Percentiles rank a stretch among this genome's conserved stretches.
phyloP scores from a whole-genome alignment of 2,329 filamentous ascomycete species.

The Lachnum nothofagi region DNA sequence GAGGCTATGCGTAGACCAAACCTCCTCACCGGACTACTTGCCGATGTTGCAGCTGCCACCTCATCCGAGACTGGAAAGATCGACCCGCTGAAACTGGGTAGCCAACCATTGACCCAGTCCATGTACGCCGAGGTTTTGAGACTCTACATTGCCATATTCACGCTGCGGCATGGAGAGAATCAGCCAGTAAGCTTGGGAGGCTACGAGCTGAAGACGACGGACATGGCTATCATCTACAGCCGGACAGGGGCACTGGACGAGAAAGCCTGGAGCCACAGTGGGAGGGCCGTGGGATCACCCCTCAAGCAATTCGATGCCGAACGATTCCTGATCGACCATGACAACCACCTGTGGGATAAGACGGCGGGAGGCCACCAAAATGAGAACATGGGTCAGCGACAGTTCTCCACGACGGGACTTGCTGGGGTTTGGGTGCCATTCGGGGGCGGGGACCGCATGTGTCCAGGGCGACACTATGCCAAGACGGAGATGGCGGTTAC shows the following conservation, averaged over 20 bases:
- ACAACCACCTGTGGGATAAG: too few relatives aligned
- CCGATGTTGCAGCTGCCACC: too few relatives aligned
- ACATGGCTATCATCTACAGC: background rate
- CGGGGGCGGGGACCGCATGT: background rate
- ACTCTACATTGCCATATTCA: background rate
- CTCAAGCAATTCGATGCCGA: background rate
- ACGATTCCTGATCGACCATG: background rate
- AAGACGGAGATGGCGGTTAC: background rate
- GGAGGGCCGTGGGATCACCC: background rate
- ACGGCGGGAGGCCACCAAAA: background rate
- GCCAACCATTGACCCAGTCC: constrained; percentile 3
- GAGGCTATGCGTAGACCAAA: too few relatives aligned
- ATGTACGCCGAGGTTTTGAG: background rate
- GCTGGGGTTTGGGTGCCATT: background rate
- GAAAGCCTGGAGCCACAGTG: background rate
- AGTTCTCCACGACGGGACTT: background rate
- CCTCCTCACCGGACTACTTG: too few relatives aligned
- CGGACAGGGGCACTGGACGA: background rate
- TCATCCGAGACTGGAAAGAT: too few relatives aligned
- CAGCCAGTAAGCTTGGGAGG: background rate
- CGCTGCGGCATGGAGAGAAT: background rate
- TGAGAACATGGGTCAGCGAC: background rate
- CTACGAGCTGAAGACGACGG: background rate
- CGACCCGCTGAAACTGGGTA: too few relatives aligned
- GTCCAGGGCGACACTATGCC: background rate